A percentile compares a stretch with the other conserved stretches of the same genome.
Conservation (phyloP, 2,329 filamentous ascomycete genomes). For the Chaetomiaceae sp. region DNA sequence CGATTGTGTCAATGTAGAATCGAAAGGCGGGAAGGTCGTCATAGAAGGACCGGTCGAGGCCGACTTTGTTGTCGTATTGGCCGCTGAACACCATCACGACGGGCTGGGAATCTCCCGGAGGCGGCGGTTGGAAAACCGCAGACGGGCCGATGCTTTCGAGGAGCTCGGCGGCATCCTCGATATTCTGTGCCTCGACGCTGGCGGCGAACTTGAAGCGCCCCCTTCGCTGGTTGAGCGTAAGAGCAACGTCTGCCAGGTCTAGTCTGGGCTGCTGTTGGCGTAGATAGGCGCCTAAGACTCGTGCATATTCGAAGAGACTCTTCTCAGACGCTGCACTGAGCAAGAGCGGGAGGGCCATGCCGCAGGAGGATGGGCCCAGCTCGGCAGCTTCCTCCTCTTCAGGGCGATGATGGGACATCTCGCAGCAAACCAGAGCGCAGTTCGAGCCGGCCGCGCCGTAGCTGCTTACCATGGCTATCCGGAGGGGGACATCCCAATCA, state of each 20-base stretch:
- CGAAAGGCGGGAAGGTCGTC: slow-evolving; percentile 21
- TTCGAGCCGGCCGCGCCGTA: slow-evolving; percentile 35
- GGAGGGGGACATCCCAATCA: slow-evolving; percentile 23
- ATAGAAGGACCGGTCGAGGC: slow-evolving; percentile 23
- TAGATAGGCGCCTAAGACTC: not conserved
- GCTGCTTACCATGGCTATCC: slow-evolving; percentile 31
- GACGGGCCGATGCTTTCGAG: slow-evolving; percentile 24
- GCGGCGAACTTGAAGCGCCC: slow-evolving; percentile 25
- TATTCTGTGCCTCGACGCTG: not conserved
- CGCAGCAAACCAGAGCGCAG: slow-evolving; percentile 20
- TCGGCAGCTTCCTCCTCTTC: too few species aligned
- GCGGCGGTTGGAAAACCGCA: slow-evolving; percentile 17
- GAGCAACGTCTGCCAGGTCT: slow-evolving; percentile 30
- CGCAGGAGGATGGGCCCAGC: too few species aligned
- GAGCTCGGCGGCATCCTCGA: slow-evolving; percentile 4
- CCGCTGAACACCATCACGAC: slow-evolving; percentile 36
- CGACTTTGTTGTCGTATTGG: slow-evolving; percentile 30
- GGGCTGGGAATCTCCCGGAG: slow-evolving; percentile 19
- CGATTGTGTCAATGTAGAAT: slow-evolving; percentile 23
- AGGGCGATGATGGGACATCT: slow-evolving; percentile 11
- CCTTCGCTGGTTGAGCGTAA: slow-evolving; percentile 30
- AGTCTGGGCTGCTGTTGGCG: slow-evolving; percentile 9
- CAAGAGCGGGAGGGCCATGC: not conserved
- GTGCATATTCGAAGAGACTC: not conserved
- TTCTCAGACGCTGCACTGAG: not conserved